Conservation (phyloP, 2,329 filamentous ascomycete genomes). For the Penicillium sp. region DNA sequence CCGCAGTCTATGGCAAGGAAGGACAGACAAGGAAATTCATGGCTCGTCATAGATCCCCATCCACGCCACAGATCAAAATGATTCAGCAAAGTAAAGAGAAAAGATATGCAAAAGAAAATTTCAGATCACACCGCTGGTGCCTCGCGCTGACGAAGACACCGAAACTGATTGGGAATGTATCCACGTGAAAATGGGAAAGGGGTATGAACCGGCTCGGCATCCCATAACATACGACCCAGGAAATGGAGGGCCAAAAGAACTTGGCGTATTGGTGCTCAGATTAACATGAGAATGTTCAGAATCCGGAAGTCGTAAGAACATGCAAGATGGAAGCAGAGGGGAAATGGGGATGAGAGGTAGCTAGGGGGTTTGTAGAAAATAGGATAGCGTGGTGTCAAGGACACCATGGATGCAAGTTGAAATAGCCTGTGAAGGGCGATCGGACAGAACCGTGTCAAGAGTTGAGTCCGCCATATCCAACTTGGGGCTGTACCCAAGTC, state of each 20-base stretch:
- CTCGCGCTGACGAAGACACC: background rate
- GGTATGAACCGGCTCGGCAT: constrained; percentile 17
- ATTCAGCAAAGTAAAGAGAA: constrained; percentile 10
- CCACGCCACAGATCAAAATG: constrained; percentile 7
- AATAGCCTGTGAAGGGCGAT: background rate
- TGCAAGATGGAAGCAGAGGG: constrained; percentile 1
- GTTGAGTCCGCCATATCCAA: constrained; percentile 7
- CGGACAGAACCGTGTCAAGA: background rate
- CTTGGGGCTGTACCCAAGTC: background rate
- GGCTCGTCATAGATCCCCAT: constrained; percentile 20
- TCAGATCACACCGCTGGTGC: background rate
- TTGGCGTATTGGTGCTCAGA: background rate
- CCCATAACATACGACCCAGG: constrained; percentile 17
- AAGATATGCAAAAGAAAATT: background rate
- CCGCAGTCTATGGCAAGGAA: constrained; percentile 14
- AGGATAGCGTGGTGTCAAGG: background rate
- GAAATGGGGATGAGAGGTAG: background rate
- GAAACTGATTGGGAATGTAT: constrained; percentile 6
- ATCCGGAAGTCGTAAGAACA: background rate
- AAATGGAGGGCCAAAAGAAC: background rate
- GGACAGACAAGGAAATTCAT: constrained; percentile 21
- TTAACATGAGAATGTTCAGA: constrained; percentile 1
- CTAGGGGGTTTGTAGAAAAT: background rate
- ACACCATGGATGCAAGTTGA: background rate
- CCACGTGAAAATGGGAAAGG: constrained; percentile 12